These are phyloP conservation scores for Saprolegnia diclina DNA, from an alignment of 352 stramenopile genomes.

Conservation along the genomic window DNA sequence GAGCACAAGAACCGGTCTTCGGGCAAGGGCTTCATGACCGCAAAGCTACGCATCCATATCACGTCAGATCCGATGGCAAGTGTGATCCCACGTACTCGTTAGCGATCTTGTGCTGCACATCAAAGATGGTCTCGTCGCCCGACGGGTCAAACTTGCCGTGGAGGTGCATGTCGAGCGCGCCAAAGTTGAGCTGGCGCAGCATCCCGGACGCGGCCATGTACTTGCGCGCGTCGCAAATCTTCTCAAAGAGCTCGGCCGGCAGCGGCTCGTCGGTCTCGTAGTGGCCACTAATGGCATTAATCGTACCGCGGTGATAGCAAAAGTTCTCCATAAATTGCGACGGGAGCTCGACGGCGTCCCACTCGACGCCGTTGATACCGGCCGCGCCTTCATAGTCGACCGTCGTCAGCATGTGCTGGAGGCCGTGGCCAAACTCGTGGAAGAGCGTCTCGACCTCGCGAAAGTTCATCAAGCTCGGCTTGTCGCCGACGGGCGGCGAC, in stretches of 20 bases:
- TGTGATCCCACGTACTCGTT: slow-evolving; percentile 48
- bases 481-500: slow-evolving; percentile 87
- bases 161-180: slow-evolving; percentile 81
- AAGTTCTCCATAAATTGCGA: slow-evolving; percentile 99
- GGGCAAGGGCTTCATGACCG: slow-evolving; percentile 84
- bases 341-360: slow-evolving; percentile 97
- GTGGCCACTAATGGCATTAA: slow-evolving; percentile 71
- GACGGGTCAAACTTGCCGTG: slow-evolving; percentile 59
- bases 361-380: slow-evolving; percentile 97
- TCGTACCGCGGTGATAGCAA: slow-evolving; percentile 92
- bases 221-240: slow-evolving; percentile 92
- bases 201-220: slow-evolving; percentile 94
- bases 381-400: slow-evolving; percentile 93
- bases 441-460: slow-evolving; percentile 96
- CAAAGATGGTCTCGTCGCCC: slow-evolving; percentile 85
- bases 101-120: slow-evolving; percentile 89
- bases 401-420: slow-evolving; percentile 98
- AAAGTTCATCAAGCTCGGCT: slow-evolving; percentile 98
- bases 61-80: slow-evolving; percentile 4
- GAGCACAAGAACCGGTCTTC: slow-evolving; percentile 98
- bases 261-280: slow-evolving; percentile 87
- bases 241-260: slow-evolving; percentile 92
- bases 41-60: slow-evolving; percentile 40
- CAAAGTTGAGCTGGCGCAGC: slow-evolving; percentile 95
- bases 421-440: slow-evolving; percentile 94